phyloP scores from a whole-genome alignment of 2,329 filamentous ascomycete genomes.

The Talaromyces albobiverticillius region DNA sequence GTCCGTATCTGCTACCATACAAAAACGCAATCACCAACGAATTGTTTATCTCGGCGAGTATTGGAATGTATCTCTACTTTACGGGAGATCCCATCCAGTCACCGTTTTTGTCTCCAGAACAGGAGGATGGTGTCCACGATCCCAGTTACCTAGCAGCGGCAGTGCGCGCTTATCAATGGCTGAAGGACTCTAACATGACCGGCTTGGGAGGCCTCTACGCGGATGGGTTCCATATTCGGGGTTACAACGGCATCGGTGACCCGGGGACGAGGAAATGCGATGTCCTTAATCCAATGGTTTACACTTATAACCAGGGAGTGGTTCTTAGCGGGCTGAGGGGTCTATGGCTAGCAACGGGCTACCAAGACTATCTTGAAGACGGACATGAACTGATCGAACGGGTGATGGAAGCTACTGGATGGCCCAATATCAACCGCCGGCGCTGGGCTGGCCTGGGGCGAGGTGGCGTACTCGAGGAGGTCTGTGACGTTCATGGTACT shows the following conservation, averaged over 20 bases:
- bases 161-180: slow-evolving; percentile 75
- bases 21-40: slow-evolving; percentile 98
- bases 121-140: slow-evolving; percentile 47
- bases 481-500: slow-evolving; percentile 69
- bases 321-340: slow-evolving; percentile 76
- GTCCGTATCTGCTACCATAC: slow-evolving; percentile 73
- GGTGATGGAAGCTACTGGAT: slow-evolving; percentile 77
- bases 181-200: slow-evolving; percentile 75
- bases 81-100: slow-evolving; percentile 73
- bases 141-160: slow-evolving; percentile 70
- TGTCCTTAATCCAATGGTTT: slow-evolving; percentile 79
- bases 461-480: slow-evolving; percentile 77
- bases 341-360: slow-evolving; percentile 74
- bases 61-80: slow-evolving; percentile 86
- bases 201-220: slow-evolving; percentile 71
- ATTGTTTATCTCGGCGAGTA: slow-evolving; percentile 78
- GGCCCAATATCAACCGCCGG: slow-evolving; percentile 46
- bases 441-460: slow-evolving; percentile 74
- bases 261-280: slow-evolving; percentile 73
- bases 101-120: slow-evolving; percentile 54
- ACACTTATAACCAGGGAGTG: slow-evolving; percentile 95
- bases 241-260: slow-evolving; percentile 55
- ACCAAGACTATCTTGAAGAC: slow-evolving; percentile 68
- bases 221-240: slow-evolving; percentile 84
- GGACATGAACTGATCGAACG: slow-evolving; percentile 73